phyloP scores from a whole-genome alignment of 352 stramenopile genomes.

The Phytophthora pisi region DNA sequence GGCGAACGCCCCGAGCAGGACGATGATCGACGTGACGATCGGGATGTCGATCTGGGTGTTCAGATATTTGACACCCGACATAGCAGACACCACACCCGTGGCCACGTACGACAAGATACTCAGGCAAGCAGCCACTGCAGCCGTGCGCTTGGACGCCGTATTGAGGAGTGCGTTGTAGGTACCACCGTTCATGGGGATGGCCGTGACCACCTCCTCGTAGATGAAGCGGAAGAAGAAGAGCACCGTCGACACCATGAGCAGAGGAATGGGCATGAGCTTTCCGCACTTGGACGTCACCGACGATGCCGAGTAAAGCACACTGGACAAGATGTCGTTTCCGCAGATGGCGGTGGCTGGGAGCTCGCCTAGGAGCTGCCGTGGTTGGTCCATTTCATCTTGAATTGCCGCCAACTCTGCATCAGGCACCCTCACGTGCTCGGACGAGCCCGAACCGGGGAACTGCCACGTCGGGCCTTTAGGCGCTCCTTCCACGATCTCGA shows the following conservation, averaged over 20 bases:
- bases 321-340: conserved; percentile 88
- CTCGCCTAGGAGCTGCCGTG: conserved; percentile 44
- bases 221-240: conserved; percentile 67
- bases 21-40: background rate
- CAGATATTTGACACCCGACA: conserved; percentile 24
- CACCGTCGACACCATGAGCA: conserved; percentile 62
- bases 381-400: conserved; percentile 15
- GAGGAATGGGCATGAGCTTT: conserved; percentile 72
- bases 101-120: conserved; percentile 89
- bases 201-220: conserved; percentile 84
- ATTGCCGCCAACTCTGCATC: conserved; percentile 33
- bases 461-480: conserved; percentile 29
- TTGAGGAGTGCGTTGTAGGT: conserved; percentile 90
- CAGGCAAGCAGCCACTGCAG: conserved; percentile 71
- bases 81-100: conserved; percentile 61
- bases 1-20: background rate
- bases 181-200: conserved; percentile 84
- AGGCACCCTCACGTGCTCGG: conserved; percentile 24
- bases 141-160: conserved; percentile 81
- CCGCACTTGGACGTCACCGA: conserved; percentile 45
- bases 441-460: conserved; percentile 29
- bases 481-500: conserved; percentile 30
- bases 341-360: conserved; percentile 81
- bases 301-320: conserved; percentile 61
- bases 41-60: background rate